phyloP scores from a whole-genome alignment of 2,329 filamentous ascomycete genomes.

The Calonectria multiphialidica region DNA sequence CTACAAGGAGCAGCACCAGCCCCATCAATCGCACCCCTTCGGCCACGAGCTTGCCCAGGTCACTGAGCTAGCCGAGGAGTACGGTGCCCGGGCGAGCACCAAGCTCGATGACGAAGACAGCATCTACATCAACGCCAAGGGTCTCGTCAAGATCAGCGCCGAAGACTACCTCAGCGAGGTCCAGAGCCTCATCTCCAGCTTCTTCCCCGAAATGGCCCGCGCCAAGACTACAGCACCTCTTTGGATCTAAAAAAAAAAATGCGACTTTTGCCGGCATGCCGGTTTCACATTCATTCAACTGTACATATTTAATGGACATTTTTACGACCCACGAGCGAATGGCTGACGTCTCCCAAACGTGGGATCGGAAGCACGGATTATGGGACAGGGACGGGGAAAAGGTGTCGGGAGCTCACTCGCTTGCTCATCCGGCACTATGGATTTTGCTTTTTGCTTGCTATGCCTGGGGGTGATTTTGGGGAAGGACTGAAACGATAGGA shows the following conservation, averaged over 20 bases:
- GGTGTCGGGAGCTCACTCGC: conserved; percentile 30
- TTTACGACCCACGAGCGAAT: conserved; percentile 40
- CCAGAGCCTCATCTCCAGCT: conserved; percentile 72
- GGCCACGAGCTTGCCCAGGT: conserved; percentile 92
- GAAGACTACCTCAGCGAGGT: conserved; percentile 90
- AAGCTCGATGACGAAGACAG: conserved; percentile 76
- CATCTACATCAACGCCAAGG: conserved; percentile 74
- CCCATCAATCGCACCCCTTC: conserved; percentile 82
- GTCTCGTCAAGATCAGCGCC: conserved; percentile 79
- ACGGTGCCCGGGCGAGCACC: conserved; percentile 71
- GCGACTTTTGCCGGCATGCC: conserved; percentile 24
- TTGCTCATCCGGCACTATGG: conserved; percentile 9
- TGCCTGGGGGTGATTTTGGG: conserved; percentile 23
- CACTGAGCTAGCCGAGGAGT: conserved; percentile 93
- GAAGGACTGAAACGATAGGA: conserved; percentile 30
- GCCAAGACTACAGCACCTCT: conserved; percentile 50
- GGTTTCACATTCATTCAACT: conserved; percentile 41
- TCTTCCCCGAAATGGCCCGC: conserved; percentile 61
- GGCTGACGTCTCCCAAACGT: conserved; percentile 30
- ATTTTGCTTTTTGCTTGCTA: conserved; percentile 32
- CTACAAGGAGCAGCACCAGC: conserved; percentile 46
- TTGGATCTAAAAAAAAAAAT: conserved; percentile 63
- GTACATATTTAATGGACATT: conserved; percentile 48
- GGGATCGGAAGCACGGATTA: conserved; percentile 25
- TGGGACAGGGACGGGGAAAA: conserved; percentile 29